These are phyloP conservation scores for Cryptococcus amylolentus DNA, from an alignment of 1,284 basidiomycete species.

Conservation along the genomic window DNA sequence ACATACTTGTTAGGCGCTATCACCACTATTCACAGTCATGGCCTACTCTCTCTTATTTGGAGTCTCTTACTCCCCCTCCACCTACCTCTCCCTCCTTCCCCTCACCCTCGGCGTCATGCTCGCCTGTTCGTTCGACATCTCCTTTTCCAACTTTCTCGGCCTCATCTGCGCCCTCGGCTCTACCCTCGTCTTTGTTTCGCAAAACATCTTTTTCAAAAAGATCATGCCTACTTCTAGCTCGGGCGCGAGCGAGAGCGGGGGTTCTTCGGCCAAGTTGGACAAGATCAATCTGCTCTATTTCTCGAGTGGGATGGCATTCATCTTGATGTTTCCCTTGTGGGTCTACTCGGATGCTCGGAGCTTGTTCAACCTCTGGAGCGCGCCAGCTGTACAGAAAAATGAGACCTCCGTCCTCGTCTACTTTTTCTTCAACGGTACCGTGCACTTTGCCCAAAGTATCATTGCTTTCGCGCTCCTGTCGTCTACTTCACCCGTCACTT, in stretches of 20 bases:
- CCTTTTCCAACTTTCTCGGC: slow-evolving; percentile 75
- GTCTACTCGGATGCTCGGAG: slow-evolving; percentile 73
- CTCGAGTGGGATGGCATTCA: slow-evolving; percentile 88
- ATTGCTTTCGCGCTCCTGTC: slow-evolving; percentile 95
- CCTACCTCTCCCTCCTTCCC: slow-evolving; percentile 91
- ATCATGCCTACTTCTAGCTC: slow-evolving; percentile 67
- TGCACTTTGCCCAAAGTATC: slow-evolving; percentile 95
- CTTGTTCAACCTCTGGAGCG: slow-evolving; percentile 54
- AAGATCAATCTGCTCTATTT: slow-evolving; percentile 96
- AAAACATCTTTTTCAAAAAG: slow-evolving; percentile 99
- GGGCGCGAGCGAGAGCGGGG: slow-evolving; percentile 37
- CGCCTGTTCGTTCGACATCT: slow-evolving; percentile 88
- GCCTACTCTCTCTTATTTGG: slow-evolving; percentile 89
- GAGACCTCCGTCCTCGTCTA: slow-evolving; percentile 56
- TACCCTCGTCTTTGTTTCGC: slow-evolving; percentile 91
- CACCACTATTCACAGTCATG: slow-evolving; percentile 92
- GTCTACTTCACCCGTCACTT: slow-evolving; percentile 95
- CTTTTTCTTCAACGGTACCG: slow-evolving; percentile 87
- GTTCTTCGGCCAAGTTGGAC: slow-evolving; percentile 65
- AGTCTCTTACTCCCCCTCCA: slow-evolving; percentile 85
- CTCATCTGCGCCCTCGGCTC: slow-evolving; percentile 89
- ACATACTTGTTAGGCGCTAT: slow-evolving; percentile 66
- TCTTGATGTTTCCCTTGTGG: slow-evolving; percentile 94
- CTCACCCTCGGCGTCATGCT: slow-evolving; percentile 96
- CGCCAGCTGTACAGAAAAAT: slow-evolving; percentile 12